Evolutionary conservation across 108 stramenopile species (phyloP).

Genomic region (Nitzschia sp.): DNA sequence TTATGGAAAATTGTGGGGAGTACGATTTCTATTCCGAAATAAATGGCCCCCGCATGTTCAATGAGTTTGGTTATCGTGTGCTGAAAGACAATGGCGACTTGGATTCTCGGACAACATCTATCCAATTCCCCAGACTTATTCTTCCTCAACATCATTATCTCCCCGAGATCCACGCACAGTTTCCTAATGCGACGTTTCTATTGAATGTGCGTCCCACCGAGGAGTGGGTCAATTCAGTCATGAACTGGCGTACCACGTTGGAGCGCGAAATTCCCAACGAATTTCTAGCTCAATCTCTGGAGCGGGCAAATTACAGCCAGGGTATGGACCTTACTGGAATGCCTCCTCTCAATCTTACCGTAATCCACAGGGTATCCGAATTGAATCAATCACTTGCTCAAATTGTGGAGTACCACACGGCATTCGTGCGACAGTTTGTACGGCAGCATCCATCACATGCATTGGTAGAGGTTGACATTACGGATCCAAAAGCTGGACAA

Average conservation of each 20-base stretch:
- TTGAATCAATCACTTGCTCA: slow-evolving; percentile 8
- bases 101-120: not conserved
- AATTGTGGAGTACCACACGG: slow-evolving; percentile 24
- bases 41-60: slow-evolving; percentile 28
- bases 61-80: slow-evolving; percentile 1
- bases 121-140: slow-evolving; percentile 12
- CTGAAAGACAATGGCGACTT: slow-evolving; percentile 5
- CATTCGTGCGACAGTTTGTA: slow-evolving; percentile 28
- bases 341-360: not conserved
- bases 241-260: slow-evolving; percentile 6
- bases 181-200: slow-evolving; percentile 45
- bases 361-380: not conserved
- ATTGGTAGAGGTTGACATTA: slow-evolving; percentile 36
- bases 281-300: slow-evolving; percentile 4
- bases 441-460: slow-evolving; percentile 24
- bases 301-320: not conserved
- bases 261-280: slow-evolving; percentile 15
- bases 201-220: slow-evolving; percentile 30
- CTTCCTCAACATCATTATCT: slow-evolving; percentile 38
- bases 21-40: slow-evolving; percentile 39
- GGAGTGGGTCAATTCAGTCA: slow-evolving; percentile 30
- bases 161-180: slow-evolving; percentile 35
- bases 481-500: slow-evolving; percentile 11
- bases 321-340: no score
- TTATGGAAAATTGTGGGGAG: slow-evolving; percentile 32